Conservation (phyloP, 2,329 filamentous ascomycete species). For the Arthroderma sp. region DNA sequence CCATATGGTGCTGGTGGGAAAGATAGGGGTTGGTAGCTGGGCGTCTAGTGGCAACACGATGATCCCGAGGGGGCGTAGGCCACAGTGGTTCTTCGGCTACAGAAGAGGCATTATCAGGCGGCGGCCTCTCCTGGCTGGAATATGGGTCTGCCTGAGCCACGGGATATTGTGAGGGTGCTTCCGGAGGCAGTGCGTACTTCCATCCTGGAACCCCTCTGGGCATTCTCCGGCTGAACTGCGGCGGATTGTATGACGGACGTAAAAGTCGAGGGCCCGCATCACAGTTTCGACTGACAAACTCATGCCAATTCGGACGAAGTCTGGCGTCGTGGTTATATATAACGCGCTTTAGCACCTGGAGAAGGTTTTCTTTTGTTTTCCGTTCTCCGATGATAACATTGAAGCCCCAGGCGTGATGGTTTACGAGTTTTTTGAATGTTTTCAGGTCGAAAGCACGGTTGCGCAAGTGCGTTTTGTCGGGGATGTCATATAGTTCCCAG, state of each 20-base stretch:
- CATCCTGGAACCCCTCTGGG: slow-evolving; percentile 8
- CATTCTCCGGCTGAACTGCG: slow-evolving; percentile 10
- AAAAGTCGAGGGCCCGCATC: slow-evolving; percentile 14
- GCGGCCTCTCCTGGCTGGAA: not conserved
- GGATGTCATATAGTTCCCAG: slow-evolving; percentile 13
- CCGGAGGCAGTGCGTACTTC: not conserved
- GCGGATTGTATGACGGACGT: slow-evolving; percentile 9
- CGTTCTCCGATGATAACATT: slow-evolving; percentile 8
- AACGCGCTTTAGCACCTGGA: slow-evolving; percentile 13
- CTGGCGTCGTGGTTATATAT: slow-evolving; percentile 12
- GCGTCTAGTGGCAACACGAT: not conserved
- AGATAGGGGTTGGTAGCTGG: not conserved
- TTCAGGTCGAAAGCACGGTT: slow-evolving; percentile 8
- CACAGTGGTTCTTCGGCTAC: not conserved
- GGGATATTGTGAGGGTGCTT: not conserved
- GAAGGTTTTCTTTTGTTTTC: slow-evolving; percentile 10
- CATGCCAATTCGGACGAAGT: slow-evolving; percentile 11
- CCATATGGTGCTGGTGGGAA: not conserved
- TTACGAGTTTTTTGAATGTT: slow-evolving; percentile 10
- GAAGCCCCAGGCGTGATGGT: slow-evolving; percentile 14
- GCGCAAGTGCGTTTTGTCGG: slow-evolving; percentile 11
- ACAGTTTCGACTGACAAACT: slow-evolving; percentile 12
- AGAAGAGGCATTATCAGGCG: not conserved
- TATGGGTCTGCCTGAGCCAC: not conserved
- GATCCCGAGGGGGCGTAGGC: not conserved